Evolutionary conservation across 2,329 filamentous ascomycete species (phyloP), one percentile per base, ranked within the genome.

Genomic region (Chaetoscypha palmicola): DNA sequence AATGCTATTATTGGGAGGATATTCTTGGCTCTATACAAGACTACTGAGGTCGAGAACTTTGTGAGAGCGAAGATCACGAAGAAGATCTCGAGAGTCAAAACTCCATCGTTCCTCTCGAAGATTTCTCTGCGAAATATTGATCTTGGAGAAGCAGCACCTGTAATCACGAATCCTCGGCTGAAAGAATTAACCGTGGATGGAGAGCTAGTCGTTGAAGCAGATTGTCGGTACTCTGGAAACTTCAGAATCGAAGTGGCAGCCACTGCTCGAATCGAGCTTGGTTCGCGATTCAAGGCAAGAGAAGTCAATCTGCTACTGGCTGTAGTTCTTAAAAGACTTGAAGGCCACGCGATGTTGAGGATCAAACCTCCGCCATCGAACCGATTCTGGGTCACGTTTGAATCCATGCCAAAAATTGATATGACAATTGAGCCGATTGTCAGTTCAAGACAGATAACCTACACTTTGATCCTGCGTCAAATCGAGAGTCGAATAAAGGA

Each of bases 321-420:
- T 3, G 86, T 89, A 3, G 83, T 92, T 1, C 64, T 96, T 45
- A 90, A 86, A 61, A 86, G 82, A 55, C 69, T 97, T 1, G 86
- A 94, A 57, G 92, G 92, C 0, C 91, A 94, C 57, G 66, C 86
- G 35, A 68, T 95, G 22, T 73, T 96, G 58, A 85, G 88, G 58
- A 81, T 97, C 64, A 98, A 98, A 64, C 87, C 92, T 5, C 88
- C 91, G 12, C 92, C 92, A 1, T 96, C 89, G 64, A 98, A 98
- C 62, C 79, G 92, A 31, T 64, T 95, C n/a, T 98, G 92, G 92
- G 79, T 97, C 54, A 83, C 89, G 1, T 98, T 98, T 60, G 86
- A 94, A 61, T 80, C 80, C n/a, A 86, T 89, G 73, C 92, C 92
- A 14, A 90, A 91, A 60, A 84, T 98, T 69, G 89, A 94, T 49